Evolutionary conservation across 2,329 filamentous ascomycete genomes (phyloP), one percentile per base, ranked within the genome.

Genomic region (Penicillium psychrosexuale): DNA sequence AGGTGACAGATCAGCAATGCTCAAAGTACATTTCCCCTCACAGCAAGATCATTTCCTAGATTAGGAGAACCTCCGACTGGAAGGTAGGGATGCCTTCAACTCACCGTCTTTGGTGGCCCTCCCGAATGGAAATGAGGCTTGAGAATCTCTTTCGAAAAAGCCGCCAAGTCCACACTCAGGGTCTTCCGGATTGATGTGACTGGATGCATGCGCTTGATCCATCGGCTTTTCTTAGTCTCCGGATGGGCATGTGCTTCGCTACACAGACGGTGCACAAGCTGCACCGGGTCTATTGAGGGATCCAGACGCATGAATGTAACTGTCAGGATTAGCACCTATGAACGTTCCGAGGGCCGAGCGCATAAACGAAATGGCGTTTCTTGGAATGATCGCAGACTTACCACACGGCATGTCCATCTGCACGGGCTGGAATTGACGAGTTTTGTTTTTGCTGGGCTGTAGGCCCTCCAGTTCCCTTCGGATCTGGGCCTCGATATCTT

Each of bases 401-500:
- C 72, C 65, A 56, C 69, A 74, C 48, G 81, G 80, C 51, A 83
- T 79, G 31, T 84, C 79, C 42, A 85, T 62, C 58, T 75, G 80
- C 56, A 84, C 71, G 8, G 78, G 73, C 53, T 77, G 77, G 65
- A 84, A 84, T 19, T 78, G 71, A 53, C 74, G 78, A 55, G 74
- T 72, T 30, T 70, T 72, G 31, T 68, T 66, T 45, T 78, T 77
- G 61, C 76, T 78, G 34, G 75, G 72, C 57, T 79, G 76, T 55
- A 85, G 76, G 46, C 75, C 77, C 57, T 78, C 78, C 38, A 87
- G 70, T 66, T 87, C 84, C 60, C 79, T 80, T 61, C 75, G 72
- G 59, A 87, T 85, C 59, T 83, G 81, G 30, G 78, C 80, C 70
- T 86, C 84, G 59, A 86, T 85, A 64, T 84, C 82, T 52, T 72